A percentile compares a stretch with the other conserved stretches of the same genome.
These are phyloP conservation scores for Fusarium bulbicola DNA, from an alignment of 2,329 filamentous ascomycete genomes.

Conservation along the genomic window DNA sequence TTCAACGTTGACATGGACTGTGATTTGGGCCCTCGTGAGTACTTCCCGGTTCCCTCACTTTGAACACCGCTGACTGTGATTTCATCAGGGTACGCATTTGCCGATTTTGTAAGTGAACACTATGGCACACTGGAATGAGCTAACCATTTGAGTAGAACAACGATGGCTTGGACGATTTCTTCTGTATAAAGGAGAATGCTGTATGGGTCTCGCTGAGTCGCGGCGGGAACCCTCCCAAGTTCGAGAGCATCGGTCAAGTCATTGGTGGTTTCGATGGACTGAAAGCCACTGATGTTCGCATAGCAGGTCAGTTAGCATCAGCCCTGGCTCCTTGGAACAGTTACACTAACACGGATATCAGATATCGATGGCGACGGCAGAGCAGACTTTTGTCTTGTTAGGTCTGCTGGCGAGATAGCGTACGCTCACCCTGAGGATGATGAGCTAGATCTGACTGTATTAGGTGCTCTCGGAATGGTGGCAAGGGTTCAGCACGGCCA, in stretches of 20 bases:
- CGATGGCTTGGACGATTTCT: not conserved
- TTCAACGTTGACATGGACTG: not conserved
- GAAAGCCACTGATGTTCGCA: not conserved
- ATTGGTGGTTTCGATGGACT: not conserved
- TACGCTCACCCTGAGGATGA: not conserved
- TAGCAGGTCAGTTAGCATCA: not conserved
- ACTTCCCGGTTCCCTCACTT: fast-evolving
- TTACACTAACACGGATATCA: not conserved
- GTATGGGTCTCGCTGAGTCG: not conserved
- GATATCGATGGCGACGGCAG: not conserved
- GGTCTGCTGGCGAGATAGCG: not conserved
- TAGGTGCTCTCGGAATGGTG: not conserved
- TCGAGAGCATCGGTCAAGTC: not conserved
- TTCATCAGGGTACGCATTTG: not conserved
- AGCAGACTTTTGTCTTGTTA: not conserved
- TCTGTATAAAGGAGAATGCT: not conserved
- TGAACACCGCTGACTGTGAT: not conserved
- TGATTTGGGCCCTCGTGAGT: not conserved
- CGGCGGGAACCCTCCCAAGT: not conserved
- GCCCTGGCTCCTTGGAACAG: fast-evolving
- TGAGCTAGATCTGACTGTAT: not conserved
- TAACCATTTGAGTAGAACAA: not conserved
- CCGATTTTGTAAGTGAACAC: not conserved
- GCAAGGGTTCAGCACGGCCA: not conserved
- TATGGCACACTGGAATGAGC: fast-evolving